Percentiles rank a stretch among this genome's conserved stretches.
These are phyloP conservation scores for Aspergillus melleus DNA, from an alignment of 2,329 filamentous ascomycete genomes.

Conservation along the genomic window DNA sequence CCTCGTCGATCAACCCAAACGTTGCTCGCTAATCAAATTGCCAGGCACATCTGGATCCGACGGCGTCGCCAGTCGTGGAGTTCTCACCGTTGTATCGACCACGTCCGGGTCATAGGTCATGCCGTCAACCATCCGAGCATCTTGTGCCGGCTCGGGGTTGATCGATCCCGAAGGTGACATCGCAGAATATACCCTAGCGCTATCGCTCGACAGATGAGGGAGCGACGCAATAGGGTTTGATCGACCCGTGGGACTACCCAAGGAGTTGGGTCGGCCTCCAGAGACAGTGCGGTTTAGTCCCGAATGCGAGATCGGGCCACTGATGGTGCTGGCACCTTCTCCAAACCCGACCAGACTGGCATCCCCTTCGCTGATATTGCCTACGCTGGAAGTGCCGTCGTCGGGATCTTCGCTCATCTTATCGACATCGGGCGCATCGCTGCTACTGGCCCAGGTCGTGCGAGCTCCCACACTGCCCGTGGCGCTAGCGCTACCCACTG, in stretches of 20 bases:
- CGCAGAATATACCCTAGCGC: conserved; percentile 38
- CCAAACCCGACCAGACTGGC: conserved; percentile 88
- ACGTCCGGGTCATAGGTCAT: conserved; percentile 63
- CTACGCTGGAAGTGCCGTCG: conserved; percentile 63
- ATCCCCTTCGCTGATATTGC: conserved; percentile 79
- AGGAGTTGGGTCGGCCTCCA: conserved; percentile 40
- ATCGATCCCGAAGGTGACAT: conserved; percentile 36
- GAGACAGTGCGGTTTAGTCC: conserved; percentile 43
- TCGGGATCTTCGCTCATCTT: conserved; percentile 67
- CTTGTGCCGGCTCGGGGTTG: conserved; percentile 46
- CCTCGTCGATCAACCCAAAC: neutral
- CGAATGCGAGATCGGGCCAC: conserved; percentile 69
- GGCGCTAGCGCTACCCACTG: conserved; percentile 85
- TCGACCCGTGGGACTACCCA: conserved; percentile 39
- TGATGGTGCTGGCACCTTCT: conserved; percentile 84
- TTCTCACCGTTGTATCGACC: conserved; percentile 64
- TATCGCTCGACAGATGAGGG: conserved; percentile 33
- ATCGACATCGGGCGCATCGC: conserved; percentile 57
- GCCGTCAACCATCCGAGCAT: conserved; percentile 68
- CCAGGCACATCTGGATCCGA: conserved; percentile 12
- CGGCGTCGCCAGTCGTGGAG: conserved; percentile 53
- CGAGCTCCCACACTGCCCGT: conserved; percentile 70
- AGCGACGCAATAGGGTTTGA: conserved; percentile 29
- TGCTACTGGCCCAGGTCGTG: conserved; percentile 67
- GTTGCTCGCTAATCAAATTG: conserved; percentile 1